Evolutionary conservation across 257 asterid genomes (phyloP), one percentile per base, ranked within the genome.

Genomic region (Galeopsis tetrahit): DNA sequence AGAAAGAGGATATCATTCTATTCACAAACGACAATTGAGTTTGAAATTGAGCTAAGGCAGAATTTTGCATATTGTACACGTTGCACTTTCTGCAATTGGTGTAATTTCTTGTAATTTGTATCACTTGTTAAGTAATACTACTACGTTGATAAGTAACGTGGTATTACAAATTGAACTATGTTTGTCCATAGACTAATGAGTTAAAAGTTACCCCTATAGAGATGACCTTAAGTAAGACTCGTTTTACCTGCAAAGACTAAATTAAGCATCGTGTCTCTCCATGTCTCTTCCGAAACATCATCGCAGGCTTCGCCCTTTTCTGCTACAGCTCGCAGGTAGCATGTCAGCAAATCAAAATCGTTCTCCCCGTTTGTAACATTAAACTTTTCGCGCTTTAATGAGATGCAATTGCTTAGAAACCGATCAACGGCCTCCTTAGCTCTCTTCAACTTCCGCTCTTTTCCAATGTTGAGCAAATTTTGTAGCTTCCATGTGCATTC

Each of bases 401-500:
- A 33, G 40, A 78, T 75, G n/a, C 68, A 52, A 5, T 59, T 0
- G 0, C 28, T 17, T 10, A 79, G 5, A 21, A 72, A 69, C 0
- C 49, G 53, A 48, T 64, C 62, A 9, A 21, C 28, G 28, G 28
- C 28, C 28, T 21, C 28, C 28, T 21, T 21, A 21, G 28, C 28
- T 21, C 28, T 21, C 28, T 21, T 21, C 28, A 21, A 21, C 28
- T 21, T 21, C 28, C 28, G 28, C 28, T 21, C 28, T 4, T 63
- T 68, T 1, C 85, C 85, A 0, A 84, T 65, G 7, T 34, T 51
- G 13, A 84, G 66, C 78, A 77, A 71, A 21, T 39, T 52, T 59
- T 36, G 70, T 14, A 77, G 36, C 78, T 60, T 82, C 89, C 89
- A 84, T 0, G 60, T 2, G 2, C 32, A 7, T 21, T 64, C 81